Conservation (phyloP, 1,284 basidiomycete genomes). For the Schizophyllum commune region DNA sequence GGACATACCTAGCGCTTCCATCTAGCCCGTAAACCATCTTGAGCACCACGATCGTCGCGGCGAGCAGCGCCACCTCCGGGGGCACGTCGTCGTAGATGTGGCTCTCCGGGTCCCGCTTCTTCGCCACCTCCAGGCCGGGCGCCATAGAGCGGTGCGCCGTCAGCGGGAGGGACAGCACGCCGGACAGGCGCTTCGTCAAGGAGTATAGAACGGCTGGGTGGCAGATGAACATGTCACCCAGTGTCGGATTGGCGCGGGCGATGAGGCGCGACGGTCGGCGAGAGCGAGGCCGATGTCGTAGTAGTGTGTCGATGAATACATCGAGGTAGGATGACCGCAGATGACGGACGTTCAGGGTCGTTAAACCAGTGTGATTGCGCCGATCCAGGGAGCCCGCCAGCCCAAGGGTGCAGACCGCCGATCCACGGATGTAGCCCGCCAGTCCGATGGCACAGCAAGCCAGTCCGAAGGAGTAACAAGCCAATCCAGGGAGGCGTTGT, state of each 20-base stretch:
- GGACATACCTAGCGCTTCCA: conserved; percentile 48
- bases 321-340: background rate
- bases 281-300: background rate
- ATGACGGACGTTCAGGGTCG: no score
- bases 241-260: background rate
- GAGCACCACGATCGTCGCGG: conserved; percentile 61
- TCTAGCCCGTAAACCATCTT: conserved; percentile 84
- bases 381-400: no score
- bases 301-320: background rate
- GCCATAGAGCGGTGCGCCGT: conserved; percentile 51
- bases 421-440: no score
- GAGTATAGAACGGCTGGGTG: conserved; percentile 52
- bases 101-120: conserved; percentile 32
- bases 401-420: no score
- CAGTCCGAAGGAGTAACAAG: no score
- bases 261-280: conserved; percentile 1
- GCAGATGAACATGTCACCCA: background rate
- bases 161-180: conserved; percentile 52
- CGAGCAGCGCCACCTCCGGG: conserved; percentile 69
- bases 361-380: no score
- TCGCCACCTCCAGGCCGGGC: conserved; percentile 28
- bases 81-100: conserved; percentile 59
- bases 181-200: conserved; percentile 51
- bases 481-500: no score
- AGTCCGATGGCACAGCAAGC: no score